phyloP scores from a whole-genome alignment of 2,329 filamentous ascomycete genomes.

The Fusarium pilosicola region DNA sequence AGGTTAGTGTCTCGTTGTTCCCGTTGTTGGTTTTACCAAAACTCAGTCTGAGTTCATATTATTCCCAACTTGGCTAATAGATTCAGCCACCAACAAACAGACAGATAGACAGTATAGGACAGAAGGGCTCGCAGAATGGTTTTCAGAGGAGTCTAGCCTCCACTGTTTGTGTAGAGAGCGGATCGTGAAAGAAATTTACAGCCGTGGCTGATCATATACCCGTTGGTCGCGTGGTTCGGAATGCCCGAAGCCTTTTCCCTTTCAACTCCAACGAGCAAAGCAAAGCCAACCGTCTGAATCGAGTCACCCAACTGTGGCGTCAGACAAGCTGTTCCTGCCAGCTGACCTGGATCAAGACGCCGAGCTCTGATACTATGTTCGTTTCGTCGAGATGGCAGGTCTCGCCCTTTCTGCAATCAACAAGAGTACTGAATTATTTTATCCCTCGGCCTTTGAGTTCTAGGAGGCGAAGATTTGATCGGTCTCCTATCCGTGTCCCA shows the following conservation, averaged over 20 bases:
- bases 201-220: not conserved
- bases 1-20: not conserved
- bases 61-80: not conserved
- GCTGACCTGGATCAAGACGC: not conserved
- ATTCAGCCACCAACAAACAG: not conserved
- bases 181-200: not conserved
- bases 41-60: not conserved
- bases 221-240: not conserved
- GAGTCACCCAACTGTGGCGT: not conserved
- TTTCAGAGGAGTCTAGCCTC: not conserved
- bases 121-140: not conserved
- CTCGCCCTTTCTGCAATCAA: not conserved
- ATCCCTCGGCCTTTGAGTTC: not conserved
- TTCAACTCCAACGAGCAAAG: not conserved
- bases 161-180: not conserved
- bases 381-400: not conserved
- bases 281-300: not conserved
- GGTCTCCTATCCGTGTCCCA: not conserved
- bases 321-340: not conserved
- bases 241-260: not conserved
- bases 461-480: not conserved
- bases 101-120: not conserved
- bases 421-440: not conserved
- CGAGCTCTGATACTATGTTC: not conserved
- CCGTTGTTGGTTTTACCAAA: not conserved